Evolutionary conservation across 257 asterid species (phyloP).

Genomic region (Paulownia fortunei): DNA sequence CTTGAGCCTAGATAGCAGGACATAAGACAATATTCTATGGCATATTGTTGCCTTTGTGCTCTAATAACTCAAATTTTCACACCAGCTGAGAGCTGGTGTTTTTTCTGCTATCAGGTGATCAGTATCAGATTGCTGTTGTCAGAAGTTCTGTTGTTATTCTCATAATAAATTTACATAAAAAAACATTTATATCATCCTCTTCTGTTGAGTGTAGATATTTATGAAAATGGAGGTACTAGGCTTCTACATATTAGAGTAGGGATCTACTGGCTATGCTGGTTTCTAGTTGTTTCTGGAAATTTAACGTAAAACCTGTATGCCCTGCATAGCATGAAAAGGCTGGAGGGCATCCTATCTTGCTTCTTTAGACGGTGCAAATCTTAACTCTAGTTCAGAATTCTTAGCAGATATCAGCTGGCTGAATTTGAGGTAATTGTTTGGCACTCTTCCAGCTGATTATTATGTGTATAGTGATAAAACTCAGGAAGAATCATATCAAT

Average conservation of each 20-base stretch:
- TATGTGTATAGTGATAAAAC: not conserved
- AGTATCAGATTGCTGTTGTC: no score
- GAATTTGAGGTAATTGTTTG: slow-evolving; percentile 75
- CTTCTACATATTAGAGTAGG: not conserved
- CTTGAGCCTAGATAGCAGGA: slow-evolving; percentile 3
- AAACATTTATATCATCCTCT: not conserved
- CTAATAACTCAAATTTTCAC: not conserved
- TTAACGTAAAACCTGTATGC: not conserved
- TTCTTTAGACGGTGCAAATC: slow-evolving; percentile 29
- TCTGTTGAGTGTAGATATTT: not conserved
- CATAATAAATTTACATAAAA: not conserved
- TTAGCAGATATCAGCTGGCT: slow-evolving; percentile 84
- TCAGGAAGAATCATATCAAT: not conserved
- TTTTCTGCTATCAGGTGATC: not conserved
- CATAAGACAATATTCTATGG: slow-evolving; percentile 6
- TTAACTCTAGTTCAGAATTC: slow-evolving; percentile 66
- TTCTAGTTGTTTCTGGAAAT: not conserved
- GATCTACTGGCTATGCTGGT: not conserved
- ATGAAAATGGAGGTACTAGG: not conserved
- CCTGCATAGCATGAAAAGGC: not conserved
- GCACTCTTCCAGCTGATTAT: slow-evolving; percentile 3
- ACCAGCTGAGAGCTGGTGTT: not conserved
- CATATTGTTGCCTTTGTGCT: not conserved
- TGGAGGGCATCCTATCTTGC: not conserved
- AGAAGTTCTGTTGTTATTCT: no score